phyloP scores from a whole-genome alignment of 805 yeast genomes.

The Ogataea parapolymorpha region DNA sequence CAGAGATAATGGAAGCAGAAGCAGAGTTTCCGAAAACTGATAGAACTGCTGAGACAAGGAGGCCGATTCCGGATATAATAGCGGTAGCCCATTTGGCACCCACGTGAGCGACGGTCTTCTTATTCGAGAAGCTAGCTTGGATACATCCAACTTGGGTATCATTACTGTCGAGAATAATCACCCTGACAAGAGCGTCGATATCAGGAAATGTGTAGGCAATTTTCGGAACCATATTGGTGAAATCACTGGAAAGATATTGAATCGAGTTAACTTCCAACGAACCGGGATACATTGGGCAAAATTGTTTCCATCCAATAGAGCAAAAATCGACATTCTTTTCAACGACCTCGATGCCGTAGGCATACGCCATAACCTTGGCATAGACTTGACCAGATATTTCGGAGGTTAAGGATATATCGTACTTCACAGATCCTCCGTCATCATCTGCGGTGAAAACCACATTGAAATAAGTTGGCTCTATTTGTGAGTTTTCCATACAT shows the following conservation, averaged over 20 bases:
- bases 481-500: slow-evolving; percentile 73
- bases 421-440: slow-evolving; percentile 60
- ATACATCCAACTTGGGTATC: slow-evolving; percentile 62
- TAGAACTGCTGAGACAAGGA: slow-evolving; percentile 75
- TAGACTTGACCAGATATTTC: slow-evolving; percentile 61
- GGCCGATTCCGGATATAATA: slow-evolving; percentile 82
- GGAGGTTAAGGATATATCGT: slow-evolving; percentile 67
- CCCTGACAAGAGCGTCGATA: slow-evolving; percentile 73
- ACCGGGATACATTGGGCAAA: slow-evolving; percentile 88
- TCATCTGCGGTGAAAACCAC: slow-evolving; percentile 75
- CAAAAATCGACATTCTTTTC: slow-evolving; percentile 61
- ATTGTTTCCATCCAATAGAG: slow-evolving; percentile 70
- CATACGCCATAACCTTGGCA: slow-evolving; percentile 74
- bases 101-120: slow-evolving; percentile 74
- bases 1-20: slow-evolving; percentile 86
- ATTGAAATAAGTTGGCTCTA: slow-evolving; percentile 70
- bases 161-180: slow-evolving; percentile 37
- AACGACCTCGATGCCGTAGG: slow-evolving; percentile 79
- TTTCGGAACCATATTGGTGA: slow-evolving; percentile 66
- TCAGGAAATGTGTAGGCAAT: slow-evolving; percentile 86
- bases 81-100: slow-evolving; percentile 95
- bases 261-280: slow-evolving; percentile 70
- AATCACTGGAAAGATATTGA: slow-evolving; percentile 49
- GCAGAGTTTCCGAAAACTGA: slow-evolving; percentile 83
- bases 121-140: slow-evolving; percentile 71